phyloP scores from a whole-genome alignment of 176 grass and related monocot genomes.

The Carex pumila region DNA sequence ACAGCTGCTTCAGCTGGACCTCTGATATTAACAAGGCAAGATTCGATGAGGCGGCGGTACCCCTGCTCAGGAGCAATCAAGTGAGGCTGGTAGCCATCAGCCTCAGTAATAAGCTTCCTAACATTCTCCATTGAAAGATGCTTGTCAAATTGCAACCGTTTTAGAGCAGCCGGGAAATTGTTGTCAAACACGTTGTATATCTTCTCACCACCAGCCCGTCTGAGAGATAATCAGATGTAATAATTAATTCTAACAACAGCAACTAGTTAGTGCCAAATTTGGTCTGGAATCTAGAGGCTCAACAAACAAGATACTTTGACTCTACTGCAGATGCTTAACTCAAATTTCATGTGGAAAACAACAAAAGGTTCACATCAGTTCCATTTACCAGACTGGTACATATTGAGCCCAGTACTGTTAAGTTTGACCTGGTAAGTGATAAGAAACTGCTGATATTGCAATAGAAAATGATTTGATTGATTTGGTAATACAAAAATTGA shows the following conservation, averaged over 20 bases:
- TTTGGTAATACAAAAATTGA: not conserved
- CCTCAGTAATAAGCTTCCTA: slow-evolving; percentile 86
- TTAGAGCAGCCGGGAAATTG: slow-evolving; percentile 85
- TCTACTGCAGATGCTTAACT: not conserved
- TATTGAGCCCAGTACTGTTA: not conserved
- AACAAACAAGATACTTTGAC: not conserved
- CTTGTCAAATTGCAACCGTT: slow-evolving; percentile 97
- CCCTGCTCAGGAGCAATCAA: slow-evolving; percentile 99
- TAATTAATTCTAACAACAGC: not conserved
- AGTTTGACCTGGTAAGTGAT: not conserved
- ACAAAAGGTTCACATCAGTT: not conserved
- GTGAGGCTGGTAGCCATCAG: slow-evolving; percentile 98
- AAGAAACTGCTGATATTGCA: not conserved
- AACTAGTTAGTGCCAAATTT: not conserved
- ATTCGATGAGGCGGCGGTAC: slow-evolving; percentile 93
- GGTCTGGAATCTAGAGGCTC: not conserved
- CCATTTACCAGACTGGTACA: not conserved
- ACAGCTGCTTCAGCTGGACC: slow-evolving; percentile 91
- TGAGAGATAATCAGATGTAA: slow-evolving; percentile 24
- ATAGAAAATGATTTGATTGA: not conserved
- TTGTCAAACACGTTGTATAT: slow-evolving; percentile 95
- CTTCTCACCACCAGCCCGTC: slow-evolving; percentile 94
- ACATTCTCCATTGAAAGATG: slow-evolving; percentile 99
- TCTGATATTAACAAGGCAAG: slow-evolving; percentile 86
- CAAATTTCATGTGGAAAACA: not conserved